phyloP scores from a whole-genome alignment of 768 basidiomycete genomes.

The Phaeotremella skinneri region DNA sequence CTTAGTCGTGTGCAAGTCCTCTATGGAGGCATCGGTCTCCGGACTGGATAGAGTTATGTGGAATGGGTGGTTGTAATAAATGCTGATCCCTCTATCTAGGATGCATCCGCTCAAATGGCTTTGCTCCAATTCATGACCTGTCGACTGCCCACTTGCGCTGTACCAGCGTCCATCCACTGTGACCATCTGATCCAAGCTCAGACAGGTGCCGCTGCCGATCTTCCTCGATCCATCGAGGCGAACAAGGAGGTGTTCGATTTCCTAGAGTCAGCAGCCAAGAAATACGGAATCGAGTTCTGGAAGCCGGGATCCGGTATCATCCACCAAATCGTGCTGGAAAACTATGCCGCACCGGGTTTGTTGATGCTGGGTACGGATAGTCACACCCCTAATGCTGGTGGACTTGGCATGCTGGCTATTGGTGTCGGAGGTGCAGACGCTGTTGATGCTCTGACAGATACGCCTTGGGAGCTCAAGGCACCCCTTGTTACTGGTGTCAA shows the following conservation, averaged over 20 bases:
- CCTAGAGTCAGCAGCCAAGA: slow-evolving; percentile 73
- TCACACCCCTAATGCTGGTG: slow-evolving; percentile 97
- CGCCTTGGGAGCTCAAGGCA: slow-evolving; percentile 96
- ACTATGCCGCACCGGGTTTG: slow-evolving; percentile 93
- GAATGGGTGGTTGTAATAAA: not conserved
- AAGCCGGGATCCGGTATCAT: slow-evolving; percentile 76
- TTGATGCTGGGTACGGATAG: slow-evolving; percentile 79
- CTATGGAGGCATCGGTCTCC: slow-evolving; percentile 1
- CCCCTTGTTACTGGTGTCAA: slow-evolving; percentile 78
- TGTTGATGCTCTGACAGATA: slow-evolving; percentile 96
- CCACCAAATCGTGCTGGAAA: slow-evolving; percentile 97
- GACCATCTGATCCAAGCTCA: slow-evolving; percentile 95
- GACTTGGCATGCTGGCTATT: slow-evolving; percentile 91
- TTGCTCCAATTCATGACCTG: slow-evolving; percentile 98
- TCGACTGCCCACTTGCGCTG: slow-evolving; percentile 75
- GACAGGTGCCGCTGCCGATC: slow-evolving; percentile 80
- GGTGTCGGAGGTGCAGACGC: slow-evolving; percentile 96
- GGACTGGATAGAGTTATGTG: not conserved
- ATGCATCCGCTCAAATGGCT: slow-evolving; percentile 56
- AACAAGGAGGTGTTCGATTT: slow-evolving; percentile 99
- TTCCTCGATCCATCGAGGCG: slow-evolving; percentile 70
- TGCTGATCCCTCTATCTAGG: slow-evolving; percentile 36
- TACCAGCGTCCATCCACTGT: slow-evolving; percentile 77
- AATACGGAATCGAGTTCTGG: slow-evolving; percentile 91
- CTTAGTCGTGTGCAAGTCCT: slow-evolving; percentile 3